These are phyloP conservation scores for Adiantum capillusveneris DNA, from an alignment of 75 land plant species.

Conservation along the genomic window DNA sequence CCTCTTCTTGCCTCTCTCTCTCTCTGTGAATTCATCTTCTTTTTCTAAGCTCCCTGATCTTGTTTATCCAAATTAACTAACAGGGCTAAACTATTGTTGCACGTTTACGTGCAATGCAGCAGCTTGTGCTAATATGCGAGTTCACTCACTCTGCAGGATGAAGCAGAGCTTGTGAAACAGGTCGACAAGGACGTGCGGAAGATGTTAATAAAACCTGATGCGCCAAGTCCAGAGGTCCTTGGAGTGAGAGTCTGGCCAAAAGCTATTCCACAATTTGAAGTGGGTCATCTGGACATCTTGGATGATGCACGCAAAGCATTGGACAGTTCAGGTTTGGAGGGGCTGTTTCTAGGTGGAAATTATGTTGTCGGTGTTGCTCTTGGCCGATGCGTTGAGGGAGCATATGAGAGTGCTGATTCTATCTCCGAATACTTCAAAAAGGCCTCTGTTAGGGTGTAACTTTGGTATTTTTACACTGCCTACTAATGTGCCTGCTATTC, in stretches of 20 bases:
- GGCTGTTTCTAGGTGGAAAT: constrained; percentile 88
- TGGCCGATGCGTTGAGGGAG: constrained; percentile 90
- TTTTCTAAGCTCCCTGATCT: no score
- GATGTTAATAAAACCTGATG: constrained; percentile 76
- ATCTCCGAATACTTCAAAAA: constrained; percentile 24
- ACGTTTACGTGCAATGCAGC: no score
- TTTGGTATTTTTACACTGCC: no score
- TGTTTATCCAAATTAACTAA: no score
- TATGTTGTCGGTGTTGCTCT: constrained; percentile 88
- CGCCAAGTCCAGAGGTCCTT: constrained; percentile 49
- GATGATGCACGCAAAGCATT: constrained; percentile 57
- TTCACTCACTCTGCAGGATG: no score
- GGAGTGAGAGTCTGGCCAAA: constrained; percentile 89
- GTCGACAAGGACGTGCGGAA: constrained; percentile 81
- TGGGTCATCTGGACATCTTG: constrained; percentile 79
- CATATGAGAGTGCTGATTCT: constrained; percentile 70
- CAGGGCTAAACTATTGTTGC: no score
- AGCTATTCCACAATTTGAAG: constrained; percentile 86
- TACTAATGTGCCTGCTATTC: no score
- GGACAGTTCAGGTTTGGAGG: constrained; percentile 41
- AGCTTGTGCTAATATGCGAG: no score
- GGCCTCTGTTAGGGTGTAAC: constrained; percentile 9
- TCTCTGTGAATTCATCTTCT: no score
- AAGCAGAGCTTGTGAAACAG: constrained; percentile 61
- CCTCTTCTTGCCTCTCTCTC: not conserved